These are phyloP conservation scores for Extremus antarcticus DNA, from an alignment of 495 filamentous ascomycete genomes.

Conservation along the genomic window DNA sequence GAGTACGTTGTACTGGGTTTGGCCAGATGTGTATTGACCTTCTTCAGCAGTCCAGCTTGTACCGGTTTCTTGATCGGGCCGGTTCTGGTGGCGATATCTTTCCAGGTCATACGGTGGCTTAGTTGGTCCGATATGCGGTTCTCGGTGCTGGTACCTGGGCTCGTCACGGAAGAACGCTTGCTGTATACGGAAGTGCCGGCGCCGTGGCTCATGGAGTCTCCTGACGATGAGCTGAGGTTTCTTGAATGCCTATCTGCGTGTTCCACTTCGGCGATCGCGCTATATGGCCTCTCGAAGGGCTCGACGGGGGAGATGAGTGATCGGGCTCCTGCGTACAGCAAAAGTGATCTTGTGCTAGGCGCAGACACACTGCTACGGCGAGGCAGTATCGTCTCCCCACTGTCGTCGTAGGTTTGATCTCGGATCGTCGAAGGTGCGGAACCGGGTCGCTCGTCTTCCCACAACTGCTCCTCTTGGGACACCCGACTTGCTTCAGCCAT, in stretches of 20 bases:
- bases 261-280: too few relatives aligned
- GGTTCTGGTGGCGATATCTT: not conserved
- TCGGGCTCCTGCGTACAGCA: not conserved
- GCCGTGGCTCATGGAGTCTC: not conserved
- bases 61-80: not conserved
- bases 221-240: not conserved
- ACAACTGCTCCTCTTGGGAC: not conserved
- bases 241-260: not conserved
- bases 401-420: not conserved
- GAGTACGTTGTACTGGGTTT: not conserved
- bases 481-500: too few relatives aligned
- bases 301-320: not conserved
- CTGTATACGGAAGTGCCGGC: not conserved
- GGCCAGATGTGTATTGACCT: not conserved
- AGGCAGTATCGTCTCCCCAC: not conserved
- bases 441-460: not conserved
- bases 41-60: not conserved
- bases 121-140: not conserved
- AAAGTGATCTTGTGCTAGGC: not conserved
- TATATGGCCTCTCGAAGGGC: not conserved
- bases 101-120: not conserved
- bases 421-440: not conserved
- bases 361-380: not conserved
- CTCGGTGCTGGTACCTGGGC: not conserved
- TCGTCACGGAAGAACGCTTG: not conserved